These are phyloP conservation scores for Aspergillus tamarii DNA, from an alignment of 2,329 filamentous ascomycete genomes.

Conservation along the genomic window DNA sequence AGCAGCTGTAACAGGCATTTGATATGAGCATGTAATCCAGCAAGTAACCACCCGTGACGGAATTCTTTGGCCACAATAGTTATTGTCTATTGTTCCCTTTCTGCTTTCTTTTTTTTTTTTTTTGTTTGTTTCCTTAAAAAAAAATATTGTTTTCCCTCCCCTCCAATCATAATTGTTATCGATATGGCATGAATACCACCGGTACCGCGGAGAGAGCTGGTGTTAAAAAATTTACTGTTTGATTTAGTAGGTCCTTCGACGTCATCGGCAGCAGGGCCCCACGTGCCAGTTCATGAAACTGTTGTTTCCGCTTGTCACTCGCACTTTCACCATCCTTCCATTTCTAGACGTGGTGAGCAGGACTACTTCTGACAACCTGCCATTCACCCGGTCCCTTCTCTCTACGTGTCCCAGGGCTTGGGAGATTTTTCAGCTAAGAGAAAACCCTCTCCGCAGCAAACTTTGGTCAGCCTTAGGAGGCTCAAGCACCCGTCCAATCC, in stretches of 20 bases:
- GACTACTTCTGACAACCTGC: not conserved
- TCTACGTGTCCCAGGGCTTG: not conserved
- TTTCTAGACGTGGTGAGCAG: not conserved
- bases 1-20: not conserved
- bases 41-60: not conserved
- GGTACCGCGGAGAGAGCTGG: no score
- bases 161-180: no score
- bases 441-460: slow-evolving; percentile 1
- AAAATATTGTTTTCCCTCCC: no score
- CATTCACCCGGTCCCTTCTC: not conserved
- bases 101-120: not conserved
- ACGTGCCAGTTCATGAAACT: slow-evolving; percentile 20
- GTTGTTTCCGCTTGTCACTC: slow-evolving; percentile 13
- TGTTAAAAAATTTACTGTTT: not conserved
- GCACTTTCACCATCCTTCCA: slow-evolving; percentile 7
- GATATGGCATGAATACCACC: no score
- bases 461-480: slow-evolving; percentile 11
- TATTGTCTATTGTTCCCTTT: not conserved
- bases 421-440: not conserved
- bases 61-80: not conserved
- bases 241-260: slow-evolving; percentile 18
- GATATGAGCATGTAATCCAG: not conserved
- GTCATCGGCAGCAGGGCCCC: slow-evolving; percentile 30
- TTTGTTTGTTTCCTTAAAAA: not conserved
- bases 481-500: slow-evolving; percentile 14